Conservation (phyloP, 2,329 filamentous ascomycete species). For the Colletotrichum aenigma region DNA sequence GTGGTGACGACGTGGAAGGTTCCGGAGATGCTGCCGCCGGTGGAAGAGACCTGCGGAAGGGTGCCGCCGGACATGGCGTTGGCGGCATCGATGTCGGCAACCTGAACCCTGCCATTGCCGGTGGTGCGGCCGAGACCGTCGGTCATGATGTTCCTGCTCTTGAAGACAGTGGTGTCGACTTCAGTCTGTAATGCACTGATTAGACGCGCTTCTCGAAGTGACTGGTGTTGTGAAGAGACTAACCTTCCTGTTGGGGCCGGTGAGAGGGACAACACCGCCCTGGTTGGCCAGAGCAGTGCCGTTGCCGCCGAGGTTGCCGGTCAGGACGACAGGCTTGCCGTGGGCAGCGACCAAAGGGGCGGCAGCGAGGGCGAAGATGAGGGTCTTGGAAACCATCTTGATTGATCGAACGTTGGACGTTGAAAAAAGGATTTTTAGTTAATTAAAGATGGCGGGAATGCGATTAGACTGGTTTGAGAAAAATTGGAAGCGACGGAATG, state of each 20-base stretch:
- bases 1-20: constrained; percentile 44
- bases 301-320: constrained; percentile 40
- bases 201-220: too few species aligned
- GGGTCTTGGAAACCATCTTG: constrained; percentile 22
- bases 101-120: constrained; percentile 37
- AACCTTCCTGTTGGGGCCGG: constrained; percentile 39
- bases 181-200: too few species aligned
- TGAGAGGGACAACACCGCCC: constrained; percentile 41
- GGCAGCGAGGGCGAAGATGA: constrained; percentile 26
- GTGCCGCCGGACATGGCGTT: constrained; percentile 39
- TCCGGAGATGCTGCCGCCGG: constrained; percentile 36
- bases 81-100: constrained; percentile 32
- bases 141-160: constrained; percentile 32
- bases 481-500: not conserved
- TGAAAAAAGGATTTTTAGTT: not conserved
- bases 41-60: constrained; percentile 41
- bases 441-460: not conserved
- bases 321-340: constrained; percentile 28
- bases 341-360: constrained; percentile 31
- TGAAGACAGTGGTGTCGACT: constrained; percentile 50
- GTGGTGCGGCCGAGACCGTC: constrained; percentile 43
- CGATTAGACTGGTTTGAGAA: not conserved
- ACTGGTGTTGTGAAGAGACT: not conserved
- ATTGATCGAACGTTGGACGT: not conserved
- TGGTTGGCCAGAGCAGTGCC: constrained; percentile 41